Conservation (phyloP, 2,329 filamentous ascomycete species). For the Gaeumannomyces sp. region DNA sequence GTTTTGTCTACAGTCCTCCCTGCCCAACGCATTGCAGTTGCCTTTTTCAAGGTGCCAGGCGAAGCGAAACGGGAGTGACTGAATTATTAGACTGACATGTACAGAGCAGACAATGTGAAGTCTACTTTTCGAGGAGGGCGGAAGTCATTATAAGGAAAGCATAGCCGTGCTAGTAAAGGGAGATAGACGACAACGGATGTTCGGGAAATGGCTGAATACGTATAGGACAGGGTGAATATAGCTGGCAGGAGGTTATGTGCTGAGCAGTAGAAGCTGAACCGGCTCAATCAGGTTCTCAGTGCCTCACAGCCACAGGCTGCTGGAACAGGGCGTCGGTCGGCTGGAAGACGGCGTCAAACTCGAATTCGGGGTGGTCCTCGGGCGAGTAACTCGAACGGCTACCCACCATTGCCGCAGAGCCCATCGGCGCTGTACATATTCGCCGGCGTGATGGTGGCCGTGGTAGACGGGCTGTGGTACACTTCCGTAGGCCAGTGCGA, state of each 20-base stretch:
- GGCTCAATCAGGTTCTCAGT: no score
- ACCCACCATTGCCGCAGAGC: background rate
- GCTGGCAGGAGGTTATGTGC: background rate
- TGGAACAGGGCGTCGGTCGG: constrained; percentile 1
- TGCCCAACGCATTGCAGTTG: background rate
- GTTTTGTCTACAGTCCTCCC: background rate
- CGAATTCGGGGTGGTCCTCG: constrained; percentile 17
- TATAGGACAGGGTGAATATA: background rate
- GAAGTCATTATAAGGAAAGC: background rate
- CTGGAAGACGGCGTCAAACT: constrained; percentile 8
- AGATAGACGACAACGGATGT: background rate
- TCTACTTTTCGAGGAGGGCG: background rate
- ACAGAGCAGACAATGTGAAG: background rate
- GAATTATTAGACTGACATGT: background rate
- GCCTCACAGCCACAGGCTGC: background rate
- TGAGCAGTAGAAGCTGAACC: background rate
- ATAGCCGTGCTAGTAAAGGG: background rate
- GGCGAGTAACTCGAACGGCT: background rate
- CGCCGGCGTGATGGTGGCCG: constrained; percentile 20
- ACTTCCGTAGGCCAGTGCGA: constrained; percentile 9
- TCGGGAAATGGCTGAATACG: background rate
- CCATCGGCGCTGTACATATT: constrained; percentile 12
- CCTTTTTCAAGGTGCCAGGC: background rate
- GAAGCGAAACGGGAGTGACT: background rate
- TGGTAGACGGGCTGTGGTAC: constrained; percentile 20